Percentiles rank a stretch among this genome's conserved stretches.
phyloP scores from a whole-genome alignment of 371 early-diverging fungal species.

The Apophysomyces trapeziformis region DNA sequence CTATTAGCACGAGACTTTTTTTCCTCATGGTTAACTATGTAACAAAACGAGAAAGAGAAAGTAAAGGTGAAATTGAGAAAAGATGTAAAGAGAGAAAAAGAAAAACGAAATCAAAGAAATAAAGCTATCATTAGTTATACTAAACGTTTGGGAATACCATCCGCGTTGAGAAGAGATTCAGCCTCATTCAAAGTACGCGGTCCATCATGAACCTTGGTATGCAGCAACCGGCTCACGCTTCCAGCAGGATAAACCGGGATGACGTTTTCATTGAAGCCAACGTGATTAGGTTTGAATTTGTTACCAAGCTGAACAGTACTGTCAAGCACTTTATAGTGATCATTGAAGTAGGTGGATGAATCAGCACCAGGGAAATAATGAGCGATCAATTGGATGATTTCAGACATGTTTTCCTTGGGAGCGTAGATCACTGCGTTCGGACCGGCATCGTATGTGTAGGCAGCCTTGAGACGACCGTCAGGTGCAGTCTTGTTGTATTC shows the following conservation, averaged over 20 bases:
- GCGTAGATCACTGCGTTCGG: constrained; percentile 98
- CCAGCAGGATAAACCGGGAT: constrained; percentile 72
- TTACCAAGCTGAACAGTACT: constrained; percentile 29
- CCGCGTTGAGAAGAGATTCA: constrained; percentile 64
- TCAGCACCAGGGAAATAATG: constrained; percentile 81
- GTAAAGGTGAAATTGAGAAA: no score
- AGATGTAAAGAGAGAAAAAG: neutral
- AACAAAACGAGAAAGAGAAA: no score
- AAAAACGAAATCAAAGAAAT: neutral
- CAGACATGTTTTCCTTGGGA: constrained; percentile 76
- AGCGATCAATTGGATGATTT: constrained; percentile 82
- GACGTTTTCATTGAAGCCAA: constrained; percentile 56
- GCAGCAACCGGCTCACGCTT: constrained; percentile 85
- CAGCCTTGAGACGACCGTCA: constrained; percentile 69
- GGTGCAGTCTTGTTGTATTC: constrained; percentile 79
- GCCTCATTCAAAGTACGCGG: constrained; percentile 75
- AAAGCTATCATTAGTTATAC: constrained; percentile 20
- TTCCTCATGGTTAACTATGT: no score
- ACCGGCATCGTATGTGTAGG: constrained; percentile 97
- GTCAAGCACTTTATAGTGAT: constrained; percentile 61
- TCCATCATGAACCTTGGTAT: constrained; percentile 91
- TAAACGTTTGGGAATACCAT: constrained; percentile 58
- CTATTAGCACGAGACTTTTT: no score
- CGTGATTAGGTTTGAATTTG: constrained; percentile 54
- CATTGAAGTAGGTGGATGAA: constrained; percentile 58